These are phyloP conservation scores for Pneumocystis oryctolagi DNA, from an alignment of 1,139 yeast species.

Conservation along the genomic window DNA sequence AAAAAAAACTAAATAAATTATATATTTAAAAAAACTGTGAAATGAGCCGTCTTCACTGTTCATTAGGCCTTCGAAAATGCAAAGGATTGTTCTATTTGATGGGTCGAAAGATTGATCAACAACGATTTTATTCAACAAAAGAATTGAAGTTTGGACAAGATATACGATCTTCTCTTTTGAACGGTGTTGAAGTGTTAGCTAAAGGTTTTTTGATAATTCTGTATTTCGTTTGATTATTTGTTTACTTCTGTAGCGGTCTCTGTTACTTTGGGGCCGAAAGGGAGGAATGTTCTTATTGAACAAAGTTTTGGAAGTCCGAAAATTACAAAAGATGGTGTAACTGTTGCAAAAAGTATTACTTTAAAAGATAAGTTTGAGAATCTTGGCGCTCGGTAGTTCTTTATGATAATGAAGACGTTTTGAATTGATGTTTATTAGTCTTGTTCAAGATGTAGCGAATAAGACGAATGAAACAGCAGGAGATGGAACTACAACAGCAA, in stretches of 20 bases:
- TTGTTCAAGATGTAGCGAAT: conserved; percentile 94
- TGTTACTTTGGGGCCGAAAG: conserved; percentile 95
- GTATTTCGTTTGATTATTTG: background rate
- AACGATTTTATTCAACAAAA: conserved; percentile 28
- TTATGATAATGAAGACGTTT: background rate
- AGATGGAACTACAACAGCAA: conserved; percentile 98
- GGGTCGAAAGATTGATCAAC: background rate
- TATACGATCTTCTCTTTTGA: conserved; percentile 90
- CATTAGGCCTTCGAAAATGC: background rate
- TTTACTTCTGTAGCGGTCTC: conserved; percentile 48
- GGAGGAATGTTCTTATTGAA: conserved; percentile 93
- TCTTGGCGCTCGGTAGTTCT: conserved; percentile 60
- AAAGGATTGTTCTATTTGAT: background rate
- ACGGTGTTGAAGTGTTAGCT: conserved; percentile 92
- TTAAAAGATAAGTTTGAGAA: conserved; percentile 90
- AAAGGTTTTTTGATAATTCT: conserved; percentile 26
- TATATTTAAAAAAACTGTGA: background rate
- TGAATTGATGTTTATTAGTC: conserved; percentile 19
- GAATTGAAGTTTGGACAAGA: conserved; percentile 97
- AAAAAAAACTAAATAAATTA: background rate
- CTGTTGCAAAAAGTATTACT: conserved; percentile 77
- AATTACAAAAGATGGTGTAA: conserved; percentile 98
- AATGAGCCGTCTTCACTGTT: background rate
- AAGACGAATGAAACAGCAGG: conserved; percentile 98
- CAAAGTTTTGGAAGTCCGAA: conserved; percentile 96